A percentile compares a stretch with the other conserved stretches of the same genome.
These are phyloP conservation scores for Dictyostelium intermedium DNA, from an alignment of 78 protist genomes.

Conservation along the genomic window DNA sequence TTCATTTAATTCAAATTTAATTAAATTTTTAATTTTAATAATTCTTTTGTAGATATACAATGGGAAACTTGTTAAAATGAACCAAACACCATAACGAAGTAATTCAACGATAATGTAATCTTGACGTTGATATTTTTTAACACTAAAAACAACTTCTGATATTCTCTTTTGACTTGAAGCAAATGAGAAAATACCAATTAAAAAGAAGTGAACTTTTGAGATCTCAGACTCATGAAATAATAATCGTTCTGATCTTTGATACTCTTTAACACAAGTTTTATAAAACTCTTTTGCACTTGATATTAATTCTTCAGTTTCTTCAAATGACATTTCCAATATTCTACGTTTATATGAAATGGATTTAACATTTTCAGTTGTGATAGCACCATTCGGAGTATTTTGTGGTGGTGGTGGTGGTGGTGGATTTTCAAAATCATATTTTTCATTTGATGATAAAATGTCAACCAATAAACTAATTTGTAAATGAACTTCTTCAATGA, in stretches of 20 bases:
- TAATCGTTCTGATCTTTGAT: constrained; percentile 5
- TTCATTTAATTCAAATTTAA: neutral
- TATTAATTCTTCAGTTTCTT: constrained; percentile 59
- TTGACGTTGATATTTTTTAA: neutral
- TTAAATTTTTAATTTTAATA: neutral
- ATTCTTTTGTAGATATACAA: neutral
- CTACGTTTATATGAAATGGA: neutral
- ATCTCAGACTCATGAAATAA: constrained; percentile 20
- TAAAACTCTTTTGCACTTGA: neutral
- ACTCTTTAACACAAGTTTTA: constrained; percentile 18
- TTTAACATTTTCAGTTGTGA: neutral
- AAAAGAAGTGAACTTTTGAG: constrained; percentile 54
- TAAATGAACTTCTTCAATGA: constrained; percentile 53
- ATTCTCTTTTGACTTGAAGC: constrained; percentile 17
- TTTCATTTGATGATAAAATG: neutral
- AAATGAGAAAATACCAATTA: constrained; percentile 46
- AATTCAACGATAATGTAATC: neutral
- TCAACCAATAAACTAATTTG: constrained; percentile 52
- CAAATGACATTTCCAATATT: constrained; percentile 21
- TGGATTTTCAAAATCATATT: neutral
- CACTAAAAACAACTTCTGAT: neutral
- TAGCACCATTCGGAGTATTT: neutral
- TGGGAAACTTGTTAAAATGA: constrained; percentile 23
- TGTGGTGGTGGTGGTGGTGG: neutral
- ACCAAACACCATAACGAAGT: constrained; percentile 14